A percentile compares a stretch with the other conserved stretches of the same genome.
These are phyloP conservation scores for Ophiocordyceps camponoti-leonardi DNA, from an alignment of 2,329 filamentous ascomycete genomes.

Conservation along the genomic window DNA sequence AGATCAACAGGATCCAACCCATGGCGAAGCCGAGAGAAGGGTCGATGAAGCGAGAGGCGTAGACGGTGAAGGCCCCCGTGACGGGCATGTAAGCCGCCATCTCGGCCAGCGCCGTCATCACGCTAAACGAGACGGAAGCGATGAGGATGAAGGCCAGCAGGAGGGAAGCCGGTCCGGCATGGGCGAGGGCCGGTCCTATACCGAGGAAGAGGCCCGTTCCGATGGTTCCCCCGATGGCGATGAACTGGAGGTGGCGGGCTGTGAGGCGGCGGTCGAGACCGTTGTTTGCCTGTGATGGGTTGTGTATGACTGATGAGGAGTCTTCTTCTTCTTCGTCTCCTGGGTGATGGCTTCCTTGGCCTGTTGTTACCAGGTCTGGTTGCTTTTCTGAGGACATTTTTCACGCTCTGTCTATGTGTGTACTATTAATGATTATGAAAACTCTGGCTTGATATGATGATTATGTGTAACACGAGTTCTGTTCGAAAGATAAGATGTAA, in stretches of 20 bases:
- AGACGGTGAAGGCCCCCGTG: slow-evolving; percentile 58
- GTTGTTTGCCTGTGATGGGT: neutral
- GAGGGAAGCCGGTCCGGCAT: slow-evolving; percentile 46
- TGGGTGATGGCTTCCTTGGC: too few relatives aligned
- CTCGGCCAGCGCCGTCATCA: slow-evolving; percentile 55
- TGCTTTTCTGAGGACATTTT: neutral
- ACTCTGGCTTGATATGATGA: too few relatives aligned
- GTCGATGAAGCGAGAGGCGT: slow-evolving; percentile 59
- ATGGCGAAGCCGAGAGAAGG: slow-evolving; percentile 58
- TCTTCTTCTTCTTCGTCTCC: too few relatives aligned
- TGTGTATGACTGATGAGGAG: too few relatives aligned
- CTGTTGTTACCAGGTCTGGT: neutral
- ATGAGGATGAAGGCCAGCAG: slow-evolving; percentile 54
- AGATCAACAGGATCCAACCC: slow-evolving; percentile 76
- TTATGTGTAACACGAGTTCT: too few relatives aligned
- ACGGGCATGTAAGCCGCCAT: slow-evolving; percentile 68
- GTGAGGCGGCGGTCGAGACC: slow-evolving; percentile 19
- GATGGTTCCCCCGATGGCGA: slow-evolving; percentile 43
- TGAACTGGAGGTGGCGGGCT: slow-evolving; percentile 29
- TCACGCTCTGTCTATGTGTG: neutral
- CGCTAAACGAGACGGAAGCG: slow-evolving; percentile 55
- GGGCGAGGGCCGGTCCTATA: slow-evolving; percentile 43
- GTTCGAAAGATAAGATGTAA: too few relatives aligned
- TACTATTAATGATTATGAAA: neutral
- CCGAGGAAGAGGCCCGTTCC: slow-evolving; percentile 60